Conservation (phyloP, 352 stramenopile species). For the Globisporangium echinulatum region DNA sequence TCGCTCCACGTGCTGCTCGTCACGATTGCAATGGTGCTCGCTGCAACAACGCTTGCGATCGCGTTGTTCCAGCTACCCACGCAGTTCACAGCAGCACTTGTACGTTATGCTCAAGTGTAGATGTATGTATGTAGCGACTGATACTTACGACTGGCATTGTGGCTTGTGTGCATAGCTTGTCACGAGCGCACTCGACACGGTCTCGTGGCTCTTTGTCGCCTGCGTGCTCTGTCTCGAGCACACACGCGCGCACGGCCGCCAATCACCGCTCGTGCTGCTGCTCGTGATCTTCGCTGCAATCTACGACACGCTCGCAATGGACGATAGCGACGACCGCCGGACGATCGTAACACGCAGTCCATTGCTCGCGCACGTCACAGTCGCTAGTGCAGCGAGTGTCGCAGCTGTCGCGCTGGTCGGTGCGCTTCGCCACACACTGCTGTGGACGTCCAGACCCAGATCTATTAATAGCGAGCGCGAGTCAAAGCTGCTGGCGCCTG, state of each 20-base stretch:
- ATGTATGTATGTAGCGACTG: not conserved
- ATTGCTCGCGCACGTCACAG: not conserved
- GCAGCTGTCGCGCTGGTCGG: constrained; percentile 2
- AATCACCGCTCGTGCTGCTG: constrained; percentile 2
- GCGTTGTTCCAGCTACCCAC: constrained; percentile 7
- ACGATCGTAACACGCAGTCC: not conserved
- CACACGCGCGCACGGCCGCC: not conserved
- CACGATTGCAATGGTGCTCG: constrained; percentile 15
- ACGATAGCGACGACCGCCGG: not conserved
- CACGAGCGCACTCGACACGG: constrained; percentile 7
- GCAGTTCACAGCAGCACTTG: constrained; percentile 29
- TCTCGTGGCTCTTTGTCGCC: constrained; percentile 15
- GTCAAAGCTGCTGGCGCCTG: not conserved
- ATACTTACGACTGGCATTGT: not conserved
- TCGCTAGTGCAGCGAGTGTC: not conserved
- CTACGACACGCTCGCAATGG: constrained; percentile 5
- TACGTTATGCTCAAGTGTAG: constrained; percentile 7
- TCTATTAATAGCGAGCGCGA: not conserved
- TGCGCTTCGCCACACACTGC: constrained; percentile 9
- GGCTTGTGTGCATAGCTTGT: constrained; percentile 6
- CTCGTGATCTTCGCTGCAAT: constrained; percentile 14
- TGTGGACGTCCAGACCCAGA: too few relatives aligned
- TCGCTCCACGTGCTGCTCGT: constrained; percentile 26
- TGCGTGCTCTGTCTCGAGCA: constrained; percentile 13
- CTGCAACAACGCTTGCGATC: constrained; percentile 17